Base-by-base conservation (phyloP, 164 flowering plant species). In the Saururus chinensis region DNA sequence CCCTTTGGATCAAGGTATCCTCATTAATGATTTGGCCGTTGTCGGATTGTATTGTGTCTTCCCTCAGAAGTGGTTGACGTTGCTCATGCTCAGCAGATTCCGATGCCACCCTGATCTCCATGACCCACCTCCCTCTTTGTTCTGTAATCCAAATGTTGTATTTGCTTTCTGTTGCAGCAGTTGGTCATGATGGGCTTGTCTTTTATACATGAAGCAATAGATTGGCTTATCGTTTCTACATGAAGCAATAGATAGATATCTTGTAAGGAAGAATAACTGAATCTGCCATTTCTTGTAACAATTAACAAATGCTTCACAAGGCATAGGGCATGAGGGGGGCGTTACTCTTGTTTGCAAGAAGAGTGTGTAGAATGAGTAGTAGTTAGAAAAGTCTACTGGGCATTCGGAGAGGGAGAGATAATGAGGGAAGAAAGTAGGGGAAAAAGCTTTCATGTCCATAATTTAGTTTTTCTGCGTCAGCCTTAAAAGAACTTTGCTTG, bases 1-100 rank as follows among this genome's bases (percentile, higher is more conserved):
- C 69, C 45, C 53, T 67, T 51, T 67, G 73, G 58, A 67, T 55
- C 19, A 45, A 45, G 11, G 49, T 45, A 7, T 45, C 13, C 17
- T 12, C 49, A 17, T 4, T 17, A 12, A 7, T 13, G 11, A 3
- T 13, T 17, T 45, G 17, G 14, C 11, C 11, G 4, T 10, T 17
- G 49, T 12, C 14, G 11, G 49, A 45, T 12, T 9, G 14, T 12
- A 12, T 13, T 12, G 14, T 12, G 11, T 12, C 17, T 12, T 45
- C 17, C 14, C 49, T 12, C 2, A 45, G 49, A 45, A 45, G 49
- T 9, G 49, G 49, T 9, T 45, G 49, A 4, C 11, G 49, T 13
- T 45, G 14, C 49, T 30, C 37, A 30, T 6, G 37, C 37, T 30
- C 37, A 30, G 4, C 37, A 2, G 37, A 30, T 30, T 30, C 6